A percentile compares a stretch with the other conserved stretches of the same genome.
phyloP scores from a whole-genome alignment of 257 asterid genomes.

The Gentiana macrophylla region DNA sequence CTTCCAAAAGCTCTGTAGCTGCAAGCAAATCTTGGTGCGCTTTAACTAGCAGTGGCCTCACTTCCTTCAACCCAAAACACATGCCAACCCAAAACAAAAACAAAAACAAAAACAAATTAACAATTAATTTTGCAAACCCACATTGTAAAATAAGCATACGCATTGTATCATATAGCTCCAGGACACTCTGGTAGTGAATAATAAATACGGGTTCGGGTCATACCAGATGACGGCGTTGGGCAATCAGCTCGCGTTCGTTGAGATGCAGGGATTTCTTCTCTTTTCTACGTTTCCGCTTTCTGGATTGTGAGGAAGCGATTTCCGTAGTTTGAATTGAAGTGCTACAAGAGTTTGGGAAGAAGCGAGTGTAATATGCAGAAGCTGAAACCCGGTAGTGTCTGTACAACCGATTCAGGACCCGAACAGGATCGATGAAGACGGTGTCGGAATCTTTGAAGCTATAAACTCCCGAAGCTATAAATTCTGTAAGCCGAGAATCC shows the following conservation, averaged over 20 bases:
- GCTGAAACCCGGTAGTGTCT: constrained; percentile 59
- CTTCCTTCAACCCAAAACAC: constrained; percentile 38
- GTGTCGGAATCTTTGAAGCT: constrained; percentile 28
- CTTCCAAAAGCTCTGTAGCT: constrained; percentile 33
- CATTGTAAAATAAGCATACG: too few species aligned
- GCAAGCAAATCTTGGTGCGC: constrained; percentile 63
- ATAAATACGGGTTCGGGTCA: not conserved
- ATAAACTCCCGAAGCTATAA: constrained; percentile 42
- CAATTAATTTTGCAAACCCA: too few species aligned
- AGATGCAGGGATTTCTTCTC: constrained; percentile 29
- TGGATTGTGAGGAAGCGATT: constrained; percentile 10
- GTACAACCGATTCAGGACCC: constrained; percentile 58
- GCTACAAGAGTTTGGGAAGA: constrained; percentile 25
- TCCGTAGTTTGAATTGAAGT: not conserved
- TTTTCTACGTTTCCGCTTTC: constrained; percentile 57
- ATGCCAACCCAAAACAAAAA: not conserved
- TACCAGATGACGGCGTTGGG: constrained; percentile 83
- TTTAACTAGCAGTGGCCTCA: constrained; percentile 37
- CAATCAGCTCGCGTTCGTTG: constrained; percentile 58
- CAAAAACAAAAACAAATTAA: not conserved
- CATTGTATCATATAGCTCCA: too few species aligned
- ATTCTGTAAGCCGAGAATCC: constrained; percentile 20
- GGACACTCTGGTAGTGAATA: too few species aligned
- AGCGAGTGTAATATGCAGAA: constrained; percentile 66
- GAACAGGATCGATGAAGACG: constrained; percentile 73